Percentiles rank a stretch among this genome's conserved stretches.
phyloP scores from a whole-genome alignment of 164 flowering plant genomes.

The Vitis labrusca region DNA sequence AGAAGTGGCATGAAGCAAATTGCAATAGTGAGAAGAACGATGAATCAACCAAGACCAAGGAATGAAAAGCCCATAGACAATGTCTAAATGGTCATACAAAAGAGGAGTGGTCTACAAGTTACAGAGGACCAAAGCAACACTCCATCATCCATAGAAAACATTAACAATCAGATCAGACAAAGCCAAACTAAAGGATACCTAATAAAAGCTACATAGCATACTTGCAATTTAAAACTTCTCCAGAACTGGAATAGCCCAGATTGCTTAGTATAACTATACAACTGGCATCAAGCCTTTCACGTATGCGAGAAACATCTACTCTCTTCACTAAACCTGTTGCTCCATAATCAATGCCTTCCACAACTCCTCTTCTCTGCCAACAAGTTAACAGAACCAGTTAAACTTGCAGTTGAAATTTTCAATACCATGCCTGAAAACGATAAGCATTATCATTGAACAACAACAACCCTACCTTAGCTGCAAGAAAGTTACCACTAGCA shows the following conservation, averaged over 20 bases:
- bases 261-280: constrained; percentile 79
- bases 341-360: constrained; percentile 86
- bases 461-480: constrained; percentile 71
- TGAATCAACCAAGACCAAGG: too few relatives aligned
- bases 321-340: constrained; percentile 97
- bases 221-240: constrained; percentile 99
- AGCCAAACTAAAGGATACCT: constrained; percentile 20
- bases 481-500: constrained; percentile 93
- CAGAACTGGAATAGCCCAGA: constrained; percentile 93
- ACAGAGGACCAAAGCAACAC: too few relatives aligned
- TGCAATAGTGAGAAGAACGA: too few relatives aligned
- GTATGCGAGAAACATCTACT: constrained; percentile 79
- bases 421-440: not conserved
- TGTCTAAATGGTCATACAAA: too few relatives aligned
- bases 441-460: not conserved
- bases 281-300: constrained; percentile 84
- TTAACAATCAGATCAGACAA: constrained; percentile 10
- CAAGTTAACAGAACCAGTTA: constrained; percentile 6
- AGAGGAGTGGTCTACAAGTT: too few relatives aligned
- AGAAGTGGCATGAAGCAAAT: too few relatives aligned
- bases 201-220: constrained; percentile 47
- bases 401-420: not conserved
- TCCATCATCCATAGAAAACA: too few relatives aligned
- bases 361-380: constrained; percentile 87
- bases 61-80: too few relatives aligned